A percentile compares a stretch with the other conserved stretches of the same genome.
Evolutionary conservation across 1,139 yeast genomes (phyloP).

Genomic region (Tardiomyces digboiensis): DNA sequence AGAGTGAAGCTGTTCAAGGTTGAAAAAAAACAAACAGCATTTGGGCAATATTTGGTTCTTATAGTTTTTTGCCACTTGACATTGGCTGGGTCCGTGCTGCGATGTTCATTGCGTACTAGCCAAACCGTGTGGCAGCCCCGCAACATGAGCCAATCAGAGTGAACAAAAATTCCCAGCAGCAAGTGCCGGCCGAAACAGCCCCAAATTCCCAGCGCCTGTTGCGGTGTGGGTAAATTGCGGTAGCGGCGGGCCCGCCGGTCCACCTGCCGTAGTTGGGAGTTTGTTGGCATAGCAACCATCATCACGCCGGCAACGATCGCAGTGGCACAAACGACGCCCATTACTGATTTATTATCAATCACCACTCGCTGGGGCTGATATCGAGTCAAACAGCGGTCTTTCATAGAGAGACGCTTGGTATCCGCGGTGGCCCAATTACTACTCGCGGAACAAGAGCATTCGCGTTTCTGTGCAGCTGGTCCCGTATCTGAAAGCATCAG

Average conservation of each 20-base stretch:
- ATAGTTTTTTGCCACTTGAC: background rate
- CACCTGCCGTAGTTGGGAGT: background rate
- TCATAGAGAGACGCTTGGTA: too few relatives aligned
- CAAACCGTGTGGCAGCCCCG: background rate
- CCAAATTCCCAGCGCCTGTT: background rate
- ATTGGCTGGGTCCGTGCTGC: background rate
- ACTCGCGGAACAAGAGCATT: too few relatives aligned
- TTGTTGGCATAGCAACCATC: slow-evolving; percentile 1
- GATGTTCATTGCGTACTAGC: background rate
- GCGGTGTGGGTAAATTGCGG: background rate
- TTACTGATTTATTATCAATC: too few relatives aligned
- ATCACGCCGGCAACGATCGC: background rate
- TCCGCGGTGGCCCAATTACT: too few relatives aligned
- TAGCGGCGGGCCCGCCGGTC: background rate
- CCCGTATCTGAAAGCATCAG: too few relatives aligned
- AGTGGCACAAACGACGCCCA: too few relatives aligned
- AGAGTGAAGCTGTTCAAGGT: too few relatives aligned
- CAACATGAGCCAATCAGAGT: background rate
- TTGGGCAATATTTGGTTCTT: background rate
- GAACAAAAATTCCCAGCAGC: background rate
- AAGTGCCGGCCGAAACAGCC: background rate
- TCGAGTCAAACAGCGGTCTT: too few relatives aligned
- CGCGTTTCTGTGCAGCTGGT: too few relatives aligned
- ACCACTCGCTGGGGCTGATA: too few relatives aligned
- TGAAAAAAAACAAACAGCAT: background rate